Evolutionary conservation across 352 stramenopile genomes (phyloP), one percentile per base, ranked within the genome.

Genomic region (Phytophthora sp.): DNA sequence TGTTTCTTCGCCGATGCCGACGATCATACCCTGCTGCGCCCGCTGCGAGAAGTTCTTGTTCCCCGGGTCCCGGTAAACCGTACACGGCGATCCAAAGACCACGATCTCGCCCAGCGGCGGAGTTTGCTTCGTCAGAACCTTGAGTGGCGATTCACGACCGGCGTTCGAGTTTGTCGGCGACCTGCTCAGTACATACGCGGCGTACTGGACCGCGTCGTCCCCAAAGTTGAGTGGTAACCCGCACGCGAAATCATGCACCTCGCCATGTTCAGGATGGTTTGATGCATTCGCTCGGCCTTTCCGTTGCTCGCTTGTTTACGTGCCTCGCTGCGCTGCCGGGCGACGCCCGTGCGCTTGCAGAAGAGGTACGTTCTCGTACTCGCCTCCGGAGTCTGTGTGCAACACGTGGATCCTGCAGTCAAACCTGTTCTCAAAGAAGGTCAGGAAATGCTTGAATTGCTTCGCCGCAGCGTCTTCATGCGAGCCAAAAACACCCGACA

Each of bases 281-380:
- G 15, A 9, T 63, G 44, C 44, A 63, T 63, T 3, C 55, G 13
- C 8, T 77, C 72, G 0, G 61, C 68, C 36, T 83, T 80, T 0
- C 72, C 69, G n/a, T 80, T 84, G 1, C 31, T 49, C 0, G 69
- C 61, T 9, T 72, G 42, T 13, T 79, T 80, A 0, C 46, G 18
- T 0, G 61, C 62, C 16, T 83, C 64, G 1, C 50, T 66, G 0
- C 49, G 13, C n/a, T 83, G 65, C 0, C 75, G n/a, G 0, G 33
- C 39, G 0, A 80, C 56, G 1, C 68, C 68, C 0, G 50, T 69
- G 2, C 36, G 1, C 7, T 65, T 56, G 27, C 75, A 79, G 20
- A 79, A 77, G 0, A 79, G 39, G 9, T 79, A 71, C 49, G 27
- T 70, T 71, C 9, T n/a, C n/a, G n/a, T 73, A 80, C 47, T 83